phyloP scores from a whole-genome alignment of 352 stramenopile genomes.

The Phytophthora palmivora region DNA sequence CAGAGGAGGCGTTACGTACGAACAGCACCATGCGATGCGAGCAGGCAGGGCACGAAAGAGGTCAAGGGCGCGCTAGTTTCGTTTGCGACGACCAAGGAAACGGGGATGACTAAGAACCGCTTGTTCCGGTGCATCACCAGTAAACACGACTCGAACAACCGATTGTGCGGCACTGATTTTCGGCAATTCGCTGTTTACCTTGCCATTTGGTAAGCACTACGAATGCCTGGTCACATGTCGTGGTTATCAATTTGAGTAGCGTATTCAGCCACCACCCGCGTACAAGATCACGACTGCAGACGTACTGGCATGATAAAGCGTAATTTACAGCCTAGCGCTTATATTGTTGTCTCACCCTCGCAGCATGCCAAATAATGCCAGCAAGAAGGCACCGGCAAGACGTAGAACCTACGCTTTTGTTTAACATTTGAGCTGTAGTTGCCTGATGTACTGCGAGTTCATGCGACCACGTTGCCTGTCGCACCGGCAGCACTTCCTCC shows the following conservation, averaged over 20 bases:
- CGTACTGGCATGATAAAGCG: background rate
- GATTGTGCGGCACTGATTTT: constrained; percentile 7
- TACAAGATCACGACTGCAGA: background rate
- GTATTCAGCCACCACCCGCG: background rate
- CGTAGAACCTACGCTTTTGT: constrained; percentile 14
- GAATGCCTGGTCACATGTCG: constrained; percentile 2
- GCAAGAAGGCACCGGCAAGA: background rate
- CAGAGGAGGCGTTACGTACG: constrained; percentile 32
- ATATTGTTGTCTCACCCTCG: background rate
- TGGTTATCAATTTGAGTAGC: constrained; percentile 14
- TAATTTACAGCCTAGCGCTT: background rate
- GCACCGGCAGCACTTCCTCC: background rate
- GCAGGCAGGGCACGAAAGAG: constrained; percentile 27
- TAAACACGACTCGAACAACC: constrained; percentile 17
- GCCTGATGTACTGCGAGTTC: background rate
- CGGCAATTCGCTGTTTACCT: constrained; percentile 1
- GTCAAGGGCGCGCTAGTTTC: constrained; percentile 21
- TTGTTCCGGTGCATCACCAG: constrained; percentile 11
- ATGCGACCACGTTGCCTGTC: constrained; percentile 1
- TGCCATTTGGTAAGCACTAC: background rate
- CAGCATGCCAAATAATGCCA: constrained; percentile 1
- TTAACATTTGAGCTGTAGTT: constrained; percentile 15
- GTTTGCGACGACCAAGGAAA: constrained; percentile 31
- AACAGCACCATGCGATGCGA: constrained; percentile 33
- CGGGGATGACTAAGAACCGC: constrained; percentile 18